Conservation (phyloP, 1,139 yeast genomes). For the Lodderomyces parapsilosis region DNA sequence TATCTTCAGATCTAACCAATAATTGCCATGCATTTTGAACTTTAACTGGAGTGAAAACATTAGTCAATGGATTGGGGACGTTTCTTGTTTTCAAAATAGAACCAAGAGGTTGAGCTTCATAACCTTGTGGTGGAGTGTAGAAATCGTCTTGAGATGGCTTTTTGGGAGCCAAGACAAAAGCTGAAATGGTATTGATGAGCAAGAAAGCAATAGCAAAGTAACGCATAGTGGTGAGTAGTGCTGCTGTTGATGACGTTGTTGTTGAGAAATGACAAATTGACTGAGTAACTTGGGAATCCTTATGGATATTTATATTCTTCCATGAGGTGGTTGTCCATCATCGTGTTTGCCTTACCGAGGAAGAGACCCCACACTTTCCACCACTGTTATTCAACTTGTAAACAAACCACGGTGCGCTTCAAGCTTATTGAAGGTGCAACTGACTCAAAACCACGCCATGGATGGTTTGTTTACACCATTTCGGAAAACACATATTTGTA, state of each 20-base stretch:
- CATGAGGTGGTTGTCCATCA: too few species aligned
- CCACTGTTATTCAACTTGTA: neutral
- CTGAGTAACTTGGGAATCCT: neutral
- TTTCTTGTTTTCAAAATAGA: conserved; percentile 22
- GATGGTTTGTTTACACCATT: neutral
- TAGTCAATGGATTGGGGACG: conserved; percentile 20
- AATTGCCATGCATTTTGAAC: conserved; percentile 28
- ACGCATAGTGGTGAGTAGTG: neutral
- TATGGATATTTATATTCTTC: neutral
- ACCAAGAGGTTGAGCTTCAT: conserved; percentile 19
- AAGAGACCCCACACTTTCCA: neutral
- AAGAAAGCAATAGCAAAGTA: conserved; percentile 1
- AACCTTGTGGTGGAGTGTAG: conserved; percentile 22
- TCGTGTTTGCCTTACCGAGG: neutral
- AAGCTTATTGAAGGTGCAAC: neutral
- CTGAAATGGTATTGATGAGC: conserved; percentile 1
- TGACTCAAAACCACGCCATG: neutral
- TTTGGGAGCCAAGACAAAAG: conserved; percentile 1
- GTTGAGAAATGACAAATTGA: neutral
- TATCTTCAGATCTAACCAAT: conserved; percentile 31
- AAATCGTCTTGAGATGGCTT: conserved; percentile 20
- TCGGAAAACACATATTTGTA: neutral
- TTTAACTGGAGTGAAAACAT: conserved; percentile 18
- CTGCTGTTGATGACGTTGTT: neutral
- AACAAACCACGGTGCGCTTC: neutral